These are phyloP conservation scores for Globisporangium recalcitrans DNA, from an alignment of 352 stramenopile genomes.

Conservation along the genomic window DNA sequence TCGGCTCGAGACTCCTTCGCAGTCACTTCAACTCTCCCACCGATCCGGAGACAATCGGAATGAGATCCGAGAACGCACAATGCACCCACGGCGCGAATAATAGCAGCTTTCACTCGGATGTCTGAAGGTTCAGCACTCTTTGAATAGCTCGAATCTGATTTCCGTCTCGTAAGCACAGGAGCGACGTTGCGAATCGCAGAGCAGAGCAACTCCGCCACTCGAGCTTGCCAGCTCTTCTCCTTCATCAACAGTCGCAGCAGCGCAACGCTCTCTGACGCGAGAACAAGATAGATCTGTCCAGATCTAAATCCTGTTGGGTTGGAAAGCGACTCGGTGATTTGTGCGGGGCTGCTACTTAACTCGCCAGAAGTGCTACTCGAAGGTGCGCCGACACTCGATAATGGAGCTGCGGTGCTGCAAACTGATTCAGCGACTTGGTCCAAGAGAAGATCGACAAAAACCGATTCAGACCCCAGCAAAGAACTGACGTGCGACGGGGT, in stretches of 20 bases:
- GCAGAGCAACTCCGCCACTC: conserved; percentile 63
- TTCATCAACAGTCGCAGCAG: conserved; percentile 66
- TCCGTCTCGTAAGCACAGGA: conserved; percentile 48
- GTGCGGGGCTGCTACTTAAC: conserved; percentile 19
- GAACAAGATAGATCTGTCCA: conserved; percentile 70
- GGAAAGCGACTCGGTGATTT: conserved; percentile 67
- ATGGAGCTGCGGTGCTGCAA: conserved; percentile 65
- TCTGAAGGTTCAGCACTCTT: conserved; percentile 32
- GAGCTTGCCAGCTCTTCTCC: conserved; percentile 54
- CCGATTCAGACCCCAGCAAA: conserved; percentile 73
- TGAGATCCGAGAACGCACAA: conserved; percentile 82
- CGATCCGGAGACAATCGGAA: conserved; percentile 78
- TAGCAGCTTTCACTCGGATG: conserved; percentile 61
- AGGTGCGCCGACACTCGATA: conserved; percentile 45
- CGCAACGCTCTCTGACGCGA: conserved; percentile 80
- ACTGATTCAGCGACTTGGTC: conserved; percentile 86
- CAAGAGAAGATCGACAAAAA: conserved; percentile 78
- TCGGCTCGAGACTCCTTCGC: conserved; percentile 31
- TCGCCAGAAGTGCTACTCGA: conserved; percentile 23
- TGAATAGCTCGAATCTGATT: conserved; percentile 15
- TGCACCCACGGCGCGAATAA: conserved; percentile 75
- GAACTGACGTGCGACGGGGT: conserved; percentile 57
- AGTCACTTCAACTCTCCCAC: conserved; percentile 66
- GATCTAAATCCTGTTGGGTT: conserved; percentile 79
- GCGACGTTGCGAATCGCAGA: conserved; percentile 69